Evolutionary conservation across 108 stramenopile genomes (phyloP).

Genomic region (Discostella pseudostelligera): DNA sequence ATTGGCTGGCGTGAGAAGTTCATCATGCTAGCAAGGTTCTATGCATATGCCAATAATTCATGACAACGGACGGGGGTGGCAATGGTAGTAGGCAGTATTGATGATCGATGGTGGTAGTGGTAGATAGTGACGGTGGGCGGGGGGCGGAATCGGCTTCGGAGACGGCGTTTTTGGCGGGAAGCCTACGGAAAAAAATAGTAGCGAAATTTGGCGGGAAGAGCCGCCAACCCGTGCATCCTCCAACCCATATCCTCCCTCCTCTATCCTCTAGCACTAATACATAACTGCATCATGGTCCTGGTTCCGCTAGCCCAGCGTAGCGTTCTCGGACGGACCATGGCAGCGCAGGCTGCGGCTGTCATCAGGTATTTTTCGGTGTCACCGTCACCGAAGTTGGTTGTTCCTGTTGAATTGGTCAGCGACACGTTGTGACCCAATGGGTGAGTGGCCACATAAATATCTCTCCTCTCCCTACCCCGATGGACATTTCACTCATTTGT

Average conservation of each 20-base stretch:
- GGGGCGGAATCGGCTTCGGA: too few relatives aligned
- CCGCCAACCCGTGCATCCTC: too few relatives aligned
- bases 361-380: neutral
- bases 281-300: neutral
- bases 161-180: too few relatives aligned
- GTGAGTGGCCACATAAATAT: too few relatives aligned
- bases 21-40: constrained; percentile 9
- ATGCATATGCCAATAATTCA: neutral
- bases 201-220: too few relatives aligned
- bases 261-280: too few relatives aligned
- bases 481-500: neutral
- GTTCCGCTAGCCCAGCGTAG: constrained; percentile 10
- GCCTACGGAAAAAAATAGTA: too few relatives aligned
- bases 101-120: too few relatives aligned
- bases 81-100: too few relatives aligned
- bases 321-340: constrained; percentile 4
- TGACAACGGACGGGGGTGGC: neutral
- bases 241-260: too few relatives aligned
- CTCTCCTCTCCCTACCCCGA: too few relatives aligned
- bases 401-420: constrained; percentile 12
- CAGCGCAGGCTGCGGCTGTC: neutral
- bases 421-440: constrained; percentile 14
- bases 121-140: too few relatives aligned
- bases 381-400: constrained; percentile 6
- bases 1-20: constrained; percentile 16